Conservation (phyloP, 305 asterid genomes). For the Rubia peregrina region DNA sequence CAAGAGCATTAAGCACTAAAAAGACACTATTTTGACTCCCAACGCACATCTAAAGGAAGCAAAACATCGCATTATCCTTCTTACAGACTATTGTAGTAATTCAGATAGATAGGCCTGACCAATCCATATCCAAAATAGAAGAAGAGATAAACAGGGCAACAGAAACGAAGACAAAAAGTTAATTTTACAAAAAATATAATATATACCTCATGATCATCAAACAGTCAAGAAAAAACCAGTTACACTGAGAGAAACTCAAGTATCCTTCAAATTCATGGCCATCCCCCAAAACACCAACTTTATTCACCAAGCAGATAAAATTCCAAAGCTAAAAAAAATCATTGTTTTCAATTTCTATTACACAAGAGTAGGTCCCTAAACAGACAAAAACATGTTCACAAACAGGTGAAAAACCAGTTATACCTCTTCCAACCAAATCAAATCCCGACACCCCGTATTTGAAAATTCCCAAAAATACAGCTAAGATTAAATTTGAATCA, state of each 20-base stretch:
- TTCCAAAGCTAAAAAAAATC: no score
- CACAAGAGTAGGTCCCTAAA: no score
- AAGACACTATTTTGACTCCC: neutral
- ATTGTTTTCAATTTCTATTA: no score
- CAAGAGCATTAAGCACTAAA: constrained; percentile 11
- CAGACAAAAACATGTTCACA: neutral
- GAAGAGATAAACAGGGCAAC: neutral
- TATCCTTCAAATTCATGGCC: neutral
- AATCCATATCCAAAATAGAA: neutral
- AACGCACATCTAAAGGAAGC: neutral
- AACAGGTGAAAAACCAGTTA: neutral
- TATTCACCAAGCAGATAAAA: neutral
- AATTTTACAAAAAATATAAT: no score
- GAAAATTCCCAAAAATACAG: no score
- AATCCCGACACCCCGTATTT: no score
- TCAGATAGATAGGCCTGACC: neutral
- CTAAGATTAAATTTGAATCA: no score
- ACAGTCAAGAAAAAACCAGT: no score
- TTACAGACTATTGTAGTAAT: no score
- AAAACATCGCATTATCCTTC: neutral
- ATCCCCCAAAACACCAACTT: neutral
- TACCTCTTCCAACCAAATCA: neutral
- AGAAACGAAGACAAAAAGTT: neutral
- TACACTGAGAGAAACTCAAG: neutral
- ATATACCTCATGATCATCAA: no score